Base-by-base conservation (phyloP, 805 yeast genomes). In the Saccharomycopsis guyanensis region DNA sequence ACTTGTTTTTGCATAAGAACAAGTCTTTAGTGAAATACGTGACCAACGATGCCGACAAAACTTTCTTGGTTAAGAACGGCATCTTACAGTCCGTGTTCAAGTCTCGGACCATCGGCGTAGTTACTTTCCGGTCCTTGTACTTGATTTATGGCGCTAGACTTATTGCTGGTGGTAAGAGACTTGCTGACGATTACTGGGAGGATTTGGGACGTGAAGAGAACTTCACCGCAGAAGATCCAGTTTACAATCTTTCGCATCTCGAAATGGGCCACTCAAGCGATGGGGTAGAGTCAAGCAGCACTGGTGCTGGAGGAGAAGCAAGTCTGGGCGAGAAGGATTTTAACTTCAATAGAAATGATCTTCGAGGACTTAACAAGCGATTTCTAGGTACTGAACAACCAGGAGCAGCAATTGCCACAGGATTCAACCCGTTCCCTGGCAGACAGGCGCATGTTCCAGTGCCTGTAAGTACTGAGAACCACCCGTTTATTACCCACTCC, bases 101-200 rank as follows among this genome's bases (percentile, higher is more conserved):
- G 25, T 51, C 54, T 6, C 36, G 54, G 35, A 31, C 50, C 6
- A 51, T 48, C 24, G 52, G 54, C 3, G 54, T 51, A 15, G 65
- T 70, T 6, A 65, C 75, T 10, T 72, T 75, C 2, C 64, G 69
- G 38, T 65, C 72, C 1, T 64, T 73, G 38, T 77, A 59, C 53
- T 60, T 75, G 43, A 63, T 63, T 40, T 76, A 73, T 58, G 82
- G 82, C 31, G 74, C 80, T 1, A 60, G 74, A 19, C 57, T 72
- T 2, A 56, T 77, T 18, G 59, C 60, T 1, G 56, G 60, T n/a
- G 82, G 82, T 4, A 59, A 60, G 32, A 65, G 81, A 47, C 64
- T 76, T 3, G 50, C 58, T 2, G 82, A 76, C 57, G 82, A 76
- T 56, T 76, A 77, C 56, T 77, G 78, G 77, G 80, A 75, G 51